Conservation (phyloP, 2,329 filamentous ascomycete genomes). For the Diaporthe destruens region DNA sequence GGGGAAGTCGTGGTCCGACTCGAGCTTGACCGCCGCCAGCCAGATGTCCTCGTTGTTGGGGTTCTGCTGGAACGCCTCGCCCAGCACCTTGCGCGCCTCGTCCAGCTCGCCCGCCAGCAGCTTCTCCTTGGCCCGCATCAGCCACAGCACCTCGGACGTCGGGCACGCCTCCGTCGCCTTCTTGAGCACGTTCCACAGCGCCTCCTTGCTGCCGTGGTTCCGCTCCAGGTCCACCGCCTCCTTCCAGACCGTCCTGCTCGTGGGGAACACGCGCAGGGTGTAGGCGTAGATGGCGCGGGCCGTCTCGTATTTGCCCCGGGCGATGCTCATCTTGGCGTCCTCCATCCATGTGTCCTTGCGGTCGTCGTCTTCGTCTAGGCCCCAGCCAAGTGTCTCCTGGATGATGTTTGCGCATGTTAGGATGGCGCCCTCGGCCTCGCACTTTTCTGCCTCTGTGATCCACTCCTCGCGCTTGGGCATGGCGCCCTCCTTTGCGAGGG, state of each 20-base stretch:
- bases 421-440: constrained; percentile 89
- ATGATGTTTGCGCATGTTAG: constrained; percentile 92
- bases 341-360: constrained; percentile 96
- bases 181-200: constrained; percentile 86
- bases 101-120: constrained; percentile 91
- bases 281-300: constrained; percentile 95
- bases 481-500: constrained; percentile 88
- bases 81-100: constrained; percentile 86
- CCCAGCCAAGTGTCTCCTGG: constrained; percentile 91
- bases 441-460: constrained; percentile 94
- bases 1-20: constrained; percentile 87
- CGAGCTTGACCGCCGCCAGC: constrained; percentile 94
- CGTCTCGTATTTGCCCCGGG: constrained; percentile 86
- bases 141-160: constrained; percentile 91
- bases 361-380: constrained; percentile 95
- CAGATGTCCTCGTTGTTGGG: constrained; percentile 98
- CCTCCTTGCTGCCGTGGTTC: constrained; percentile 86
- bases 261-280: constrained; percentile 88
- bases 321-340: constrained; percentile 86
- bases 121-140: constrained; percentile 95
- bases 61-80: constrained; percentile 92
- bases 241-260: constrained; percentile 88
- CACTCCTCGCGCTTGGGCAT: constrained; percentile 99
- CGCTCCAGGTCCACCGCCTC: constrained; percentile 92
- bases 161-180: constrained; percentile 95